Base-by-base conservation (phyloP, 2,329 filamentous ascomycete species). In the Cladosporium sp. region DNA sequence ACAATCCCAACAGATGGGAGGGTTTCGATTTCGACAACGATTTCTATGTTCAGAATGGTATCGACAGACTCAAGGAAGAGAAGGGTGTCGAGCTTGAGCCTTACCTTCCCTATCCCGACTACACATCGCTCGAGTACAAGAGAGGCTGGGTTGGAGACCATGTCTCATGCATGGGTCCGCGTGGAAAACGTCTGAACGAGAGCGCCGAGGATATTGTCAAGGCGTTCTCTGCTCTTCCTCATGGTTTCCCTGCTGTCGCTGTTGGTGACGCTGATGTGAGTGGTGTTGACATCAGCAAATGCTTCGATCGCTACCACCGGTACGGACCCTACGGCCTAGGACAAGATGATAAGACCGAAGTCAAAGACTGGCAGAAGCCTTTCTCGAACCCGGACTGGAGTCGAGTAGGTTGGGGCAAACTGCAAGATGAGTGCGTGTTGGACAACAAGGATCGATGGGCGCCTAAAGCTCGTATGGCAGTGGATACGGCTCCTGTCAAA, bases 101-200 rank as follows among this genome's bases (percentile, higher is more conserved):
- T 23, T 92, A 91, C 77, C 83, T 88, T 66, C 91, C 91, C 0
- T 93, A 92, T 69, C 90, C 90, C 0, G 80, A 85, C 18, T 91
- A 92, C 78, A 89, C 91, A 72, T 84, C 83, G 60, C 78, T 80
- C 3, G 77, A 80, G 16, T 93, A 89, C 88, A 84, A 81, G 71
- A 78, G 79, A 57, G 75, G 79, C 33, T 84, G 84, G 69, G 81
- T 84, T 57, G 89, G 88, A 18, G 76, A 83, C 63, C 86, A 89
- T 71, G 82, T 86, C 6, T 77, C 88, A 1, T 93, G 91, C 75
- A 79, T 85, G 60, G 90, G 90, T 1, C 87, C 89, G 1, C 75
- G 82, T 63, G 81, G 81, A 26, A 72, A 78, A 44, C 70, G 76
- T 1, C 79, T 85, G 5, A 88, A 88, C 52, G 80, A 83, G 65